Evolutionary conservation across 371 early-diverging fungal genomes (phyloP).

Genomic region (Mortierella sp.): DNA sequence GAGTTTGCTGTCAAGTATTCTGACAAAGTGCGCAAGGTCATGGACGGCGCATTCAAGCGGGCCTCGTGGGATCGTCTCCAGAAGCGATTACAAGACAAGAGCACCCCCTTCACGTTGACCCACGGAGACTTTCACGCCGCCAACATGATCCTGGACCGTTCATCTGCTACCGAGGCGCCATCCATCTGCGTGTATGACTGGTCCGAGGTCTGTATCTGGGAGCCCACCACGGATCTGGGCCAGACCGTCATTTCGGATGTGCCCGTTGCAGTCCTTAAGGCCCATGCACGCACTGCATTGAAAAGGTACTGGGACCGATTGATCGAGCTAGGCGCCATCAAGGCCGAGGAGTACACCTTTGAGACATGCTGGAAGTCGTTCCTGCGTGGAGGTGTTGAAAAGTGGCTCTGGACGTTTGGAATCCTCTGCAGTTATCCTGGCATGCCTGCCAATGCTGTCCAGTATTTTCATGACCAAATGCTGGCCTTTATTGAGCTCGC

Average conservation of each 20-base stretch:
- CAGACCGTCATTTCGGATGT: conserved; percentile 48
- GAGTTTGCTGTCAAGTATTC: conserved; percentile 37
- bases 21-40: conserved; percentile 32
- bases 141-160: conserved; percentile 36
- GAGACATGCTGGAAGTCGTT: conserved; percentile 40
- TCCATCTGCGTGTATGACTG: conserved; percentile 31
- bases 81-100: conserved; percentile 29
- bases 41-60: conserved; percentile 31
- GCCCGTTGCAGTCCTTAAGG: conserved; percentile 21
- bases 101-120: conserved; percentile 26
- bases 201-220: conserved; percentile 47
- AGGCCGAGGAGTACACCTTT: conserved; percentile 27
- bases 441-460: conserved; percentile 25
- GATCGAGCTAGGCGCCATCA: conserved; percentile 23
- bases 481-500: conserved; percentile 41
- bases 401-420: conserved; percentile 37
- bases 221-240: conserved; percentile 43
- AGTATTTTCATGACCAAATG: conserved; percentile 43
- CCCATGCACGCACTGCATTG: conserved; percentile 29
- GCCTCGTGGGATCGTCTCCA: conserved; percentile 45
- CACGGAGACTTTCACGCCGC: conserved; percentile 48
- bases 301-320: conserved; percentile 37
- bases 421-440: conserved; percentile 28
- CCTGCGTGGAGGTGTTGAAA: conserved; percentile 38
- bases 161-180: conserved; percentile 17